These are phyloP conservation scores for Cudoniella acicularis DNA, from an alignment of 495 filamentous ascomycete genomes.

Conservation along the genomic window DNA sequence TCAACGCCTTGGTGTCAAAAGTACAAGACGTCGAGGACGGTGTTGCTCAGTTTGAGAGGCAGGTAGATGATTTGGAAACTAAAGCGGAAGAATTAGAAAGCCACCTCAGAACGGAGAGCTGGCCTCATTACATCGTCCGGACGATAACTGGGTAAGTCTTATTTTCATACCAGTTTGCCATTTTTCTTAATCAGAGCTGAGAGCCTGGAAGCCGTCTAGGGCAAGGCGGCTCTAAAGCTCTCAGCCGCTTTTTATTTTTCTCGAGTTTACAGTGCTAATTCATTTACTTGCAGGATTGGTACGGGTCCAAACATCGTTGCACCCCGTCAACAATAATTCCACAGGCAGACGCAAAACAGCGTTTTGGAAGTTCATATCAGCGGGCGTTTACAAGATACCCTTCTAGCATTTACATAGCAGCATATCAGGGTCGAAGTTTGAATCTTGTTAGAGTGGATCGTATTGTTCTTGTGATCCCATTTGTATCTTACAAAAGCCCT, in stretches of 20 bases:
- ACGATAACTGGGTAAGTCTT: constrained; percentile 57
- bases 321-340: neutral
- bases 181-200: too few relatives aligned
- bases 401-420: constrained; percentile 21
- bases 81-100: constrained; percentile 66
- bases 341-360: neutral
- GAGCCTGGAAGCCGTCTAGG: too few relatives aligned
- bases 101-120: constrained; percentile 60
- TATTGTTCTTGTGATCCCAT: too few relatives aligned
- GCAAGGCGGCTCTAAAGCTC: too few relatives aligned
- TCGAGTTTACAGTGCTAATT: too few relatives aligned
- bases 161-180: too few relatives aligned
- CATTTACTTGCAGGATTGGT: too few relatives aligned
- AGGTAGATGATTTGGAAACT: constrained; percentile 74
- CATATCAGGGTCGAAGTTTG: too few relatives aligned
- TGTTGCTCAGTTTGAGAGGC: constrained; percentile 72
- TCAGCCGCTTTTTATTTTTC: too few relatives aligned
- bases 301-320: constrained; percentile 50
- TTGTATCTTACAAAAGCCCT: neutral
- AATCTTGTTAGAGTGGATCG: constrained; percentile 10
- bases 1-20: constrained; percentile 72
- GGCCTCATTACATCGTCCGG: constrained; percentile 56
- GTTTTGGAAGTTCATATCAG: neutral
- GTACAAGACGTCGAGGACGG: constrained; percentile 88
- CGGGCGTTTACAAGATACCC: constrained; percentile 27